A percentile compares a stretch with the other conserved stretches of the same genome.
phyloP scores from a whole-genome alignment of 2,329 filamentous ascomycete genomes.

The Penicillium expansum region DNA sequence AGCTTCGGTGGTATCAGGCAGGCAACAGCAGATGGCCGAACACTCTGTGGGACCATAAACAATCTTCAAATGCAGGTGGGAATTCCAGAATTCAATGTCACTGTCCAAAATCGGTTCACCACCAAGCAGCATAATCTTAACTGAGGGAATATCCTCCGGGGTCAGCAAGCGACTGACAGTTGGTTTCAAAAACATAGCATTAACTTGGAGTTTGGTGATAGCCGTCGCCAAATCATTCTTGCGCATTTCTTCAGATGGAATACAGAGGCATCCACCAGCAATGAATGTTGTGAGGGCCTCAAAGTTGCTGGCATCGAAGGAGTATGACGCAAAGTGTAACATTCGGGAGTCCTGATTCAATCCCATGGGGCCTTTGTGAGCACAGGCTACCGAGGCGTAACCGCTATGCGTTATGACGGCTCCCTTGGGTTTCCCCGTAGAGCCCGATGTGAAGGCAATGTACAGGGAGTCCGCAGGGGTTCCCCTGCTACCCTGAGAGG shows the following conservation, averaged over 20 bases:
- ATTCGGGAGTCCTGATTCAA: conserved; percentile 42
- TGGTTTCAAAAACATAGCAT: not conserved
- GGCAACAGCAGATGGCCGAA: not conserved
- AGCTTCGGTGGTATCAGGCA: not conserved
- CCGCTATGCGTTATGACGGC: conserved; percentile 58
- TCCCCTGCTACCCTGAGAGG: not conserved
- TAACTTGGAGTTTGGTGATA: not conserved
- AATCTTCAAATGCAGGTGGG: not conserved
- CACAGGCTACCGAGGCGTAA: conserved; percentile 51
- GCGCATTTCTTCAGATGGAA: not conserved
- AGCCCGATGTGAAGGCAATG: conserved; percentile 54
- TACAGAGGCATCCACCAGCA: not conserved
- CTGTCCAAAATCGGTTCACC: not conserved
- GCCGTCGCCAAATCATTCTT: not conserved
- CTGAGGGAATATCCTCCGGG: not conserved
- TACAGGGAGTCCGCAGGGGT: conserved; percentile 34
- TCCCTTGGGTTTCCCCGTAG: conserved; percentile 53
- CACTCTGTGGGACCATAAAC: not conserved
- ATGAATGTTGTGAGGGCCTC: not conserved
- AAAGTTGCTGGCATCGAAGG: not conserved
- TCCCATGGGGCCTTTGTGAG: conserved; percentile 37
- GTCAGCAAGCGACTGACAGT: not conserved
- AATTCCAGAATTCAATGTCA: not conserved
- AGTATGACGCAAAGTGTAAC: not conserved
- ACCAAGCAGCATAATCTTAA: not conserved